These are phyloP conservation scores for Lasiosphaeria hispida DNA, from an alignment of 495 filamentous ascomycete species.

Conservation along the genomic window DNA sequence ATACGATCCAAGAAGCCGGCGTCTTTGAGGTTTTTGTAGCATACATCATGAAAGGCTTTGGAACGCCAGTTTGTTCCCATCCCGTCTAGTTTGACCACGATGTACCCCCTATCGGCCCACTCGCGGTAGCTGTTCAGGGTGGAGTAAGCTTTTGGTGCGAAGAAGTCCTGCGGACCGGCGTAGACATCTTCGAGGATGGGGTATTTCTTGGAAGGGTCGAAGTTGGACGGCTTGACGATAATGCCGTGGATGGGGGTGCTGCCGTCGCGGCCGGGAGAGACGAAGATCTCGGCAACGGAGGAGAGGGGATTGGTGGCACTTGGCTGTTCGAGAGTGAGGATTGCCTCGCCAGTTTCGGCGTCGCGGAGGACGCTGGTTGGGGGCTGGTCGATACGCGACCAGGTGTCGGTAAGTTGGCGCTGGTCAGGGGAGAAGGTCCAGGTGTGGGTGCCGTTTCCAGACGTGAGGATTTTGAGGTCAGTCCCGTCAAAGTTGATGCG, in stretches of 20 bases:
- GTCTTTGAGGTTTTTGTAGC: conserved; percentile 28
- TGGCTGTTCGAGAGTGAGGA: conserved; percentile 10
- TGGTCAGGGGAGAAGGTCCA: conserved; percentile 19
- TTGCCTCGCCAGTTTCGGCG: conserved; percentile 14
- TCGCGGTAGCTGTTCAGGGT: conserved; percentile 11
- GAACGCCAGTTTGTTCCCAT: conserved; percentile 29
- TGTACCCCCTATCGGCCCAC: conserved; percentile 19
- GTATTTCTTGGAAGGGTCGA: conserved; percentile 21
- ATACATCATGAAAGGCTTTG: conserved; percentile 26
- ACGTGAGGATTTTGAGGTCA: conserved; percentile 17
- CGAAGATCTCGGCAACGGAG: conserved; percentile 12
- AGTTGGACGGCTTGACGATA: conserved; percentile 17
- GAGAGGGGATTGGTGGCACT: conserved; percentile 3
- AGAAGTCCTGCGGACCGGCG: conserved; percentile 21
- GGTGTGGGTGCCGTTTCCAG: conserved; percentile 21
- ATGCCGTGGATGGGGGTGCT: conserved; percentile 22
- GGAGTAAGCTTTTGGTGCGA: conserved; percentile 16
- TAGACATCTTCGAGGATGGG: conserved; percentile 27
- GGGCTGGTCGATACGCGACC: conserved; percentile 21
- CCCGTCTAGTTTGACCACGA: conserved; percentile 24
- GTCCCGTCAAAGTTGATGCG: conserved; percentile 26
- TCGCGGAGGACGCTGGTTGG: conserved; percentile 20
- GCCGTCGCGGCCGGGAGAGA: conserved; percentile 19
- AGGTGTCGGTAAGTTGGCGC: conserved; percentile 23
- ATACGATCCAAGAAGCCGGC: conserved; percentile 26